Conservation (phyloP, 208 protist genomes). For the Trypanosoma melophagium region DNA sequence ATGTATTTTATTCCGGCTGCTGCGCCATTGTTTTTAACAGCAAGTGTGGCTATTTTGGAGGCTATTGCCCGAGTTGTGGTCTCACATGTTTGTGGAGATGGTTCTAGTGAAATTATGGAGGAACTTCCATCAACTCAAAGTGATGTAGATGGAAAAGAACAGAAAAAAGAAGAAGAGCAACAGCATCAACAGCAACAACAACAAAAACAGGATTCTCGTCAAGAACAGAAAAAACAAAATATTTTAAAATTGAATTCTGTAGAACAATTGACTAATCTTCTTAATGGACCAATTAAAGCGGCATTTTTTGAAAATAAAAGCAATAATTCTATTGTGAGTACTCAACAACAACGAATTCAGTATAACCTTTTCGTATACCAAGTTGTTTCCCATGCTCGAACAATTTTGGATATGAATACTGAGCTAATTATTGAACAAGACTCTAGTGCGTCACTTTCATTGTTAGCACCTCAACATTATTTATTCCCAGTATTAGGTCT, state of each 20-base stretch:
- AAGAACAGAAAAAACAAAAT: conserved; percentile 3
- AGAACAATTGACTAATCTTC: conserved; percentile 7
- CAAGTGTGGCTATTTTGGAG: conserved; percentile 60
- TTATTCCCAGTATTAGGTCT: conserved; percentile 6
- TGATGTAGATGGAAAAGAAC: not conserved
- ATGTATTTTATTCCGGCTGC: conserved; percentile 51
- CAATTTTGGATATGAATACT: not conserved
- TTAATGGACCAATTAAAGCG: conserved; percentile 16
- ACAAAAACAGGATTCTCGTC: not conserved
- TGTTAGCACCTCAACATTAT: not conserved
- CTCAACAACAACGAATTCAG: conserved; percentile 2
- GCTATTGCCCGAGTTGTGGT: conserved; percentile 59
- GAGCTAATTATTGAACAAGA: not conserved
- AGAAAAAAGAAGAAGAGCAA: not conserved
- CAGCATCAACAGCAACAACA: not conserved
- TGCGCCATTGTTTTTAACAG: conserved; percentile 38
- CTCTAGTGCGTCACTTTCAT: not conserved
- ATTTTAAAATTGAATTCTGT: conserved; percentile 4
- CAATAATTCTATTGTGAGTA: not conserved
- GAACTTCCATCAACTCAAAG: not conserved
- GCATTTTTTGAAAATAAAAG: conserved; percentile 12
- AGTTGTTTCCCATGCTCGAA: conserved; percentile 19
- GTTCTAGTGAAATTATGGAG: not conserved
- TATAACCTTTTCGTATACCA: conserved; percentile 34
- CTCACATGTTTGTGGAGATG: conserved; percentile 26